Percentiles rank a stretch among this genome's conserved stretches.
Evolutionary conservation across 116 monocot genomes (phyloP).

Genomic region (Phalaenopsis hybrid): DNA sequence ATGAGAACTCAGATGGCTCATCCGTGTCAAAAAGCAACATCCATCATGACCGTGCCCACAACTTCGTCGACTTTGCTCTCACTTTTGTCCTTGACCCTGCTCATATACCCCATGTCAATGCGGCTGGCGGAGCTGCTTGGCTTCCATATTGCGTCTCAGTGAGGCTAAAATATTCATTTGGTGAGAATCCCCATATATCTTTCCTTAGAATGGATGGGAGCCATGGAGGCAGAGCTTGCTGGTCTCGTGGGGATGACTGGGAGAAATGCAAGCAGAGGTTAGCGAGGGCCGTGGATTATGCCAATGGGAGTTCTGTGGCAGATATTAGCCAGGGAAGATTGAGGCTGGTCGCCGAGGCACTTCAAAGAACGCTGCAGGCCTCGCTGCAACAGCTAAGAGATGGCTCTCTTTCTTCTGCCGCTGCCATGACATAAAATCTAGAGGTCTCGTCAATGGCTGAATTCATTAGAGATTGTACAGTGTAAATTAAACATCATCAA

Average conservation of each 20-base stretch:
- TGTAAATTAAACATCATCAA: background rate
- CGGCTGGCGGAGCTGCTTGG: slow-evolving; percentile 97
- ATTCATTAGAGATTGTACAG: background rate
- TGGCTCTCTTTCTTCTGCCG: slow-evolving; percentile 37
- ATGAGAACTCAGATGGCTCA: slow-evolving; percentile 41
- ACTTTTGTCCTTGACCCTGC: slow-evolving; percentile 87
- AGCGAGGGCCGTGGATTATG: slow-evolving; percentile 55
- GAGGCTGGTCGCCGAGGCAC: slow-evolving; percentile 55
- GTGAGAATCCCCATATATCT: slow-evolving; percentile 63
- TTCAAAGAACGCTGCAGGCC: slow-evolving; percentile 65
- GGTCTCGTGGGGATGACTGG: slow-evolving; percentile 79
- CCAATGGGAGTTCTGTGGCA: slow-evolving; percentile 41
- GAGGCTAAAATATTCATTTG: slow-evolving; percentile 68
- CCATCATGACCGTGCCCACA: slow-evolving; percentile 68
- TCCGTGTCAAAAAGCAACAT: slow-evolving; percentile 69
- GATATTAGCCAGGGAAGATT: slow-evolving; percentile 76
- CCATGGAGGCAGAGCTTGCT: slow-evolving; percentile 91
- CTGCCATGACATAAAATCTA: slow-evolving; percentile 16
- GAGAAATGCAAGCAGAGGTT: slow-evolving; percentile 85
- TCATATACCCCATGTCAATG: slow-evolving; percentile 87
- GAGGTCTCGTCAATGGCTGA: too few relatives aligned
- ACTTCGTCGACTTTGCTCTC: slow-evolving; percentile 70
- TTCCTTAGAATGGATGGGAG: slow-evolving; percentile 83
- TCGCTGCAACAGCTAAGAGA: slow-evolving; percentile 77
- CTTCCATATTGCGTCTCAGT: slow-evolving; percentile 85